phyloP scores from a whole-genome alignment of 2,329 filamentous ascomycete species.

The Exophiala xenobiotica region DNA sequence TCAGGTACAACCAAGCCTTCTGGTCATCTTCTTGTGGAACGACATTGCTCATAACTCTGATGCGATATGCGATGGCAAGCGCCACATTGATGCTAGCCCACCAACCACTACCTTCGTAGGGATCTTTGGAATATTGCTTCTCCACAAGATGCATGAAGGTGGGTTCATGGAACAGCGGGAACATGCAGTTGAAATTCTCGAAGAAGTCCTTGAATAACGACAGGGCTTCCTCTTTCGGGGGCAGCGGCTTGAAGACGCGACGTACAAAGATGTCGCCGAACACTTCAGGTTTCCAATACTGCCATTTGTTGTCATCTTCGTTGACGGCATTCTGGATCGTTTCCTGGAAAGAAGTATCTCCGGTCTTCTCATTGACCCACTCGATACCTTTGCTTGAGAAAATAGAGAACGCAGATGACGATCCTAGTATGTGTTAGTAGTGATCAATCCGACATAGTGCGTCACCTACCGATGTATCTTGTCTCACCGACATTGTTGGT shows the following conservation, averaged over 20 bases:
- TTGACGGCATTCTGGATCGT: constrained; percentile 80
- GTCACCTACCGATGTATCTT: constrained; percentile 79
- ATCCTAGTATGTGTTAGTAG: constrained; percentile 58
- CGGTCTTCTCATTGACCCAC: constrained; percentile 97
- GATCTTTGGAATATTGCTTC: constrained; percentile 86
- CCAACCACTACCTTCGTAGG: constrained; percentile 94
- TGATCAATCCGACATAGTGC: constrained; percentile 7
- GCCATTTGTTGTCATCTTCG: constrained; percentile 90
- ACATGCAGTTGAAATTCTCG: constrained; percentile 99
- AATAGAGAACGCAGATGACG: constrained; percentile 96
- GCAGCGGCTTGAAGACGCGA: constrained; percentile 77
- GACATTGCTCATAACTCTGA: constrained; percentile 93
- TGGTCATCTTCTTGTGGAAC: constrained; percentile 88
- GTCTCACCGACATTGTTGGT: constrained; percentile 95
- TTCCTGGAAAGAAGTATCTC: constrained; percentile 88
- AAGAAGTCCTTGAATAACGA: constrained; percentile 92
- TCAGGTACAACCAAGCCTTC: constrained; percentile 92
- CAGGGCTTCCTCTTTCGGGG: constrained; percentile 80
- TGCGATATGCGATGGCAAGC: constrained; percentile 85
- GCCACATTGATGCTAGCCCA: constrained; percentile 96
- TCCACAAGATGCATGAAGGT: constrained; percentile 98
- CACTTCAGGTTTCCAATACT: constrained; percentile 96
- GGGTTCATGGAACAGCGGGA: constrained; percentile 93
- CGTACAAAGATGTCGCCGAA: constrained; percentile 89
- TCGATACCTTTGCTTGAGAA: constrained; percentile 97